These are phyloP conservation scores for Exidia glandulosa DNA, from an alignment of 768 basidiomycete genomes.

Conservation along the genomic window DNA sequence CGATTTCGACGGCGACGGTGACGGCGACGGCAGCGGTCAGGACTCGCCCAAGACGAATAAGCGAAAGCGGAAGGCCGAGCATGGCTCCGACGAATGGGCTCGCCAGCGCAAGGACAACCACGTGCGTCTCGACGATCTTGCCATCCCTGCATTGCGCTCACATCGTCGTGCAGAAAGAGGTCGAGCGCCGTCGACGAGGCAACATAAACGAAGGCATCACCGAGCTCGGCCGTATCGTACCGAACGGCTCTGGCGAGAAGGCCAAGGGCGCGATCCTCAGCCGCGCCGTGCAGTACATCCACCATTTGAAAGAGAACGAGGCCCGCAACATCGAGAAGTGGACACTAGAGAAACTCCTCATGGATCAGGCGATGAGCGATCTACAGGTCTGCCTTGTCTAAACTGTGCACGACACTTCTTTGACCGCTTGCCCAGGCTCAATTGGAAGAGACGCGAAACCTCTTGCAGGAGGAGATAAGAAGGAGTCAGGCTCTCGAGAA, in stretches of 20 bases:
- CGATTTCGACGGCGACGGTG: slow-evolving; percentile 12
- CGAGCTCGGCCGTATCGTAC: slow-evolving; percentile 79
- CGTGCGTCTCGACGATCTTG: slow-evolving; percentile 38
- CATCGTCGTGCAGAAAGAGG: slow-evolving; percentile 85
- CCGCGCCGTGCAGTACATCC: slow-evolving; percentile 85
- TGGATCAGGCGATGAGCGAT: slow-evolving; percentile 88
- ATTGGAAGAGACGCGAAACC: slow-evolving; percentile 9
- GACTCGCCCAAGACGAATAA: slow-evolving; percentile 11
- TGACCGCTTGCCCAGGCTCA: neutral
- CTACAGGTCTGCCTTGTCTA: slow-evolving; percentile 33
- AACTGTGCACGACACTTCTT: no score
- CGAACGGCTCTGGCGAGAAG: slow-evolving; percentile 77
- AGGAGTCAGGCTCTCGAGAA: slow-evolving; percentile 42
- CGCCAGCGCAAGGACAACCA: slow-evolving; percentile 76
- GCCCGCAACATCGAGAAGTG: slow-evolving; percentile 87
- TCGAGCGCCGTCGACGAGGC: slow-evolving; percentile 86
- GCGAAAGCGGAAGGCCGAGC: slow-evolving; percentile 26
- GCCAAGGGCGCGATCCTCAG: slow-evolving; percentile 84
- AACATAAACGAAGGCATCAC: slow-evolving; percentile 97
- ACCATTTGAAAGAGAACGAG: slow-evolving; percentile 83
- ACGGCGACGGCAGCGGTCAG: slow-evolving; percentile 17
- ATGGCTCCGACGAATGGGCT: slow-evolving; percentile 72
- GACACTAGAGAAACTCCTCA: slow-evolving; percentile 84
- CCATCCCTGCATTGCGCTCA: neutral
- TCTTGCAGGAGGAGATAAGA: slow-evolving; percentile 34